Base-by-base conservation (phyloP, 2,329 filamentous ascomycete species). In the Diaporthe batatas region DNA sequence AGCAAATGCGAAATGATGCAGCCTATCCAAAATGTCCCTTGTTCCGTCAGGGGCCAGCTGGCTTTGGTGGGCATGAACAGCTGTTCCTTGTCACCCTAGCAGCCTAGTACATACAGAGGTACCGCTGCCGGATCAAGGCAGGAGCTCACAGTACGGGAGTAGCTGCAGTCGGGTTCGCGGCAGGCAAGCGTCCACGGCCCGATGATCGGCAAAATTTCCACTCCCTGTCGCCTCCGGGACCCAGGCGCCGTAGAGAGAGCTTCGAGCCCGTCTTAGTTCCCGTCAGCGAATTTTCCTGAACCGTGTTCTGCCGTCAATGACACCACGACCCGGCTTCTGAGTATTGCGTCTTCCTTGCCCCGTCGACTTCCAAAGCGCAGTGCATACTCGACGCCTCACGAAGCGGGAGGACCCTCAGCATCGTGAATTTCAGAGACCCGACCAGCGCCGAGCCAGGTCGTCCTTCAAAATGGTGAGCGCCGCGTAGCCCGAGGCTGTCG, bases 171-270 rank as follows among this genome's bases (percentile, higher is more conserved):
- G 8, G 32, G 10, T 5, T 39, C 25, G 57, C 44, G 72, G 72
- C 69, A 74, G 72, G 70, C 69, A 74, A 64, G 18, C 42, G 51
- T 67, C 62, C 23, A 58, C 64, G 55, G 73, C 71, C 67, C 71
- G 70, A 68, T 51, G 47, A 72, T 73, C 70, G 73, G 73, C 73
- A 74, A 74, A 74, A 74, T 74, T 74, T 74, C 65, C 68, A 59
- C 25, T 59, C 54, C 54, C 59, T 42, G 69, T 72, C 59, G 62
- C 58, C 70, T 70, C 54, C 44, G 49, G 42, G 62, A 51, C 51
- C 58, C 18, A 64, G 3, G 21, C 62, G n/a, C n/a, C 51, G 62
- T 14, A n/a, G 44, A 51, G 62, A 67, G 55, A 70, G 68, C 68
- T 70, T 62, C 68, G n/a, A 70, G 44, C 12, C 49, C 58, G 59